These are phyloP conservation scores for Phytopythium helicoides DNA, from an alignment of 352 stramenopile species.

Conservation along the genomic window DNA sequence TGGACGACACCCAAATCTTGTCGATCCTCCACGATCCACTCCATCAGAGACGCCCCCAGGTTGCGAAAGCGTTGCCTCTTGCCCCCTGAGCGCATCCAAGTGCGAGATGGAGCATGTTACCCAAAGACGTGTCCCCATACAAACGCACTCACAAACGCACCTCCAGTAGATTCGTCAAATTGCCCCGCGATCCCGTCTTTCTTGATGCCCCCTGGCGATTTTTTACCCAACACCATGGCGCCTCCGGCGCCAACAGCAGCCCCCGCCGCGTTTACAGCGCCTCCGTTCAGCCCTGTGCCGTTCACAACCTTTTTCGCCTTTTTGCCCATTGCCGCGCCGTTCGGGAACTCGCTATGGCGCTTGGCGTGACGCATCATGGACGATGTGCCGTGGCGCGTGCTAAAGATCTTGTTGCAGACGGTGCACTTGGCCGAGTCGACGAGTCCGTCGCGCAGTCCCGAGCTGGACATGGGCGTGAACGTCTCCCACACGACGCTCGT, in stretches of 20 bases:
- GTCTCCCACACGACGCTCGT: slow-evolving; percentile 83
- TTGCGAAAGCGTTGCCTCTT: slow-evolving; percentile 71
- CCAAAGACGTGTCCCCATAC: too few relatives aligned
- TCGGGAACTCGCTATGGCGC: slow-evolving; percentile 68
- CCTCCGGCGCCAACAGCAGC: neutral
- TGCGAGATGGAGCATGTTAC: neutral
- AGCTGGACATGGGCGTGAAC: slow-evolving; percentile 71
- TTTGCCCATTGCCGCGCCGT: slow-evolving; percentile 39
- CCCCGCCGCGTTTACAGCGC: neutral
- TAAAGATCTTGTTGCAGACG: slow-evolving; percentile 76
- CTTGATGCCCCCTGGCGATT: slow-evolving; percentile 34
- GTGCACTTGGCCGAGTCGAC: slow-evolving; percentile 76
- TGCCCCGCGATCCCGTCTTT: slow-evolving; percentile 34
- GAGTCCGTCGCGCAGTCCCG: slow-evolving; percentile 57
- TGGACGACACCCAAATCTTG: slow-evolving; percentile 60
- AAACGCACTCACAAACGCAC: slow-evolving; percentile 22
- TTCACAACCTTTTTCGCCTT: slow-evolving; percentile 53
- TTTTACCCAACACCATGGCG: slow-evolving; percentile 28
- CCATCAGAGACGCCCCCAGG: slow-evolving; percentile 53
- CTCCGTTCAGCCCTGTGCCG: slow-evolving; percentile 16
- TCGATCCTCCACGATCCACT: slow-evolving; percentile 77
- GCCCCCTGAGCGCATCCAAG: slow-evolving; percentile 24
- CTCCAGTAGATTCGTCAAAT: slow-evolving; percentile 63
- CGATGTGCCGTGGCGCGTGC: slow-evolving; percentile 74
- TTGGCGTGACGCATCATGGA: slow-evolving; percentile 85